phyloP scores from a whole-genome alignment of 768 basidiomycete species.

The Panaeolus cyanescens region DNA sequence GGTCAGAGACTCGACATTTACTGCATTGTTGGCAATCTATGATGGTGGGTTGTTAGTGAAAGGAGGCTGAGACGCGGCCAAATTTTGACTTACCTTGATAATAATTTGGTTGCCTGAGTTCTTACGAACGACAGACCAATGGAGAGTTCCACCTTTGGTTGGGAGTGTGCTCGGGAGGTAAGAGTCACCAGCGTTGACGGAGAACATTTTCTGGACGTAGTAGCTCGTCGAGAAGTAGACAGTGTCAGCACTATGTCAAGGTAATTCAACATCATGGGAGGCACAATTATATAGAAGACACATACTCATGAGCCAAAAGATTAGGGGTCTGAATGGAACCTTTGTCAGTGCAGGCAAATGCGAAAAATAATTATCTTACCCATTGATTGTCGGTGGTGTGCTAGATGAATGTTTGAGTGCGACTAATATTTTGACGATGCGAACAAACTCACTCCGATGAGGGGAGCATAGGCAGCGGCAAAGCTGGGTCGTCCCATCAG shows the following conservation, averaged over 20 bases:
- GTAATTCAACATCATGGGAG: background rate
- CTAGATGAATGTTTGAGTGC: background rate
- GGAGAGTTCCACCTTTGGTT: background rate
- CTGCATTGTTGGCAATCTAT: background rate
- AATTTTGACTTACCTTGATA: background rate
- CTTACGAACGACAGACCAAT: background rate
- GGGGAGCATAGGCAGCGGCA: background rate
- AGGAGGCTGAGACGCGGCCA: background rate
- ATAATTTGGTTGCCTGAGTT: background rate
- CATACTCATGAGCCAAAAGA: background rate
- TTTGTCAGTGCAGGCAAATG: background rate
- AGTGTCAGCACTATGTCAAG: background rate
- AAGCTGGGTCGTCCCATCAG: background rate
- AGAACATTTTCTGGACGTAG: background rate
- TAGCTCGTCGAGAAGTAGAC: background rate
- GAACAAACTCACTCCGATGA: background rate
- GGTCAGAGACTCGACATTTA: background rate
- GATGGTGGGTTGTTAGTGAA: background rate
- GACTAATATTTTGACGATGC: background rate
- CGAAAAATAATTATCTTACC: background rate
- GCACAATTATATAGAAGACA: background rate
- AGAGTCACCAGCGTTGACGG: background rate
- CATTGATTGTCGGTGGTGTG: background rate
- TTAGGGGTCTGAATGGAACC: background rate
- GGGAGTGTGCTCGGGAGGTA: background rate